Percentiles rank a stretch among this genome's conserved stretches.
These are phyloP conservation scores for Flaveria floridana DNA, from an alignment of 140 eudicot species.

Conservation along the genomic window DNA sequence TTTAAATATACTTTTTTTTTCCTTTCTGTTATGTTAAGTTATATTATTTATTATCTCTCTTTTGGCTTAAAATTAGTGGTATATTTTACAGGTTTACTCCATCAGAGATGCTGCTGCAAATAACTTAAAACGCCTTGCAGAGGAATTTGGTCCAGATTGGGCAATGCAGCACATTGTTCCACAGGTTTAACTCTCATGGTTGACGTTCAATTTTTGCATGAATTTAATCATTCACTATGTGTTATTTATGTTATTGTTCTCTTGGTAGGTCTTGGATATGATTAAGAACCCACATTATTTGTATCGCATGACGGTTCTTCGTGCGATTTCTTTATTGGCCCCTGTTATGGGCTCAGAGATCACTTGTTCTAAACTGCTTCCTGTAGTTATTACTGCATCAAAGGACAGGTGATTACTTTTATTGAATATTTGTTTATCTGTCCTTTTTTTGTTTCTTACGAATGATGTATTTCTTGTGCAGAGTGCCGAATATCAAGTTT, in stretches of 20 bases:
- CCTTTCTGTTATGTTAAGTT: background rate
- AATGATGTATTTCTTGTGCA: conserved; percentile 28
- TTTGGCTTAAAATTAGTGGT: conserved; percentile 7
- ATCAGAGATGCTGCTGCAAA: conserved; percentile 99
- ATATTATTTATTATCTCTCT: background rate
- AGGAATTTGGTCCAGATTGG: conserved; percentile 99
- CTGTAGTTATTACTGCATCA: conserved; percentile 64
- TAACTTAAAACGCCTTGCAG: conserved; percentile 95
- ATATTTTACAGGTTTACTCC: conserved; percentile 71
- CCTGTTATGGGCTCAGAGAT: conserved; percentile 96
- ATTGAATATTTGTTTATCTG: conserved; percentile 9
- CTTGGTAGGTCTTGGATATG: conserved; percentile 85
- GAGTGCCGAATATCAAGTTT: conserved; percentile 93
- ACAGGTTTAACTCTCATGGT: conserved; percentile 57
- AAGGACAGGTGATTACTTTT: conserved; percentile 72
- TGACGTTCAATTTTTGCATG: background rate
- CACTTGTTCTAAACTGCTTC: conserved; percentile 87
- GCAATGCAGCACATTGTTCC: conserved; percentile 98
- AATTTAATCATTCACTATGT: background rate
- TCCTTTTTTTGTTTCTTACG: conserved; percentile 7
- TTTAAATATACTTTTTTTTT: background rate
- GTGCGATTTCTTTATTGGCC: conserved; percentile 83
- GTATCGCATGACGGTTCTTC: conserved; percentile 88
- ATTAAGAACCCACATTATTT: conserved; percentile 79
- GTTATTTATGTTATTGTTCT: conserved; percentile 10